Evolutionary conservation across 2,329 filamentous ascomycete species (phyloP), one percentile per base, ranked within the genome.

Genomic region (Xylaria sp.): DNA sequence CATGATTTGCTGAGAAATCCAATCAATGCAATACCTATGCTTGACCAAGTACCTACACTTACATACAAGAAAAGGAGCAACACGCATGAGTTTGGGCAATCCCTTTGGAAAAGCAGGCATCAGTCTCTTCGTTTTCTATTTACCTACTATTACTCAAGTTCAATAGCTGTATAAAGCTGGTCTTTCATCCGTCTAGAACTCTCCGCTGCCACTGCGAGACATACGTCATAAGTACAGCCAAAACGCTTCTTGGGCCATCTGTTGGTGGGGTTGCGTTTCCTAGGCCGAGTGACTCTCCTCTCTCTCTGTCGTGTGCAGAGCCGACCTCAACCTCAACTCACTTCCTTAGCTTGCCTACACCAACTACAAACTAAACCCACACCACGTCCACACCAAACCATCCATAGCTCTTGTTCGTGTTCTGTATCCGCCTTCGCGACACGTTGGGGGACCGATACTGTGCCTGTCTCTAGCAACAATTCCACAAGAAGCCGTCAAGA

Each of bases 1-100:
- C 66, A 68, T 68, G 66, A 68, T 65, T 65, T 65, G 66, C 66
- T 68, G 62, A 68, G 66, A 68, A 68, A 65, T 68, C 53, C 47
- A 59, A 53, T 58, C 12, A 58, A 65, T 67, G 65, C 55, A 14
- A 67, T 39, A 56, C 48, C 48, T 51, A 55, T 30, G 48, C 21
- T 8, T 6, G 14, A 19, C 48, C 48, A 30, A 19, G 48, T n/a
- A 51, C 24, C 24, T 14, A 12, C 11, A 36, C 34, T 36, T 11
- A 11, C 27, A 19, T 24, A 8, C 5, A 30, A 30, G 21, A 30
- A 30, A 30, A 14, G 24, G 24, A 51, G 12, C 24, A 51, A 17
- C 48, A 24, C 24, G 12, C 47, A 50, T 24, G 19, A 8, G n/a
- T 47, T 47, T 47, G 45, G n/a, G 6, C 17, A 19, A 24, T 24